Conservation (phyloP, 441 rosid genomes). For the Iberis amara region DNA sequence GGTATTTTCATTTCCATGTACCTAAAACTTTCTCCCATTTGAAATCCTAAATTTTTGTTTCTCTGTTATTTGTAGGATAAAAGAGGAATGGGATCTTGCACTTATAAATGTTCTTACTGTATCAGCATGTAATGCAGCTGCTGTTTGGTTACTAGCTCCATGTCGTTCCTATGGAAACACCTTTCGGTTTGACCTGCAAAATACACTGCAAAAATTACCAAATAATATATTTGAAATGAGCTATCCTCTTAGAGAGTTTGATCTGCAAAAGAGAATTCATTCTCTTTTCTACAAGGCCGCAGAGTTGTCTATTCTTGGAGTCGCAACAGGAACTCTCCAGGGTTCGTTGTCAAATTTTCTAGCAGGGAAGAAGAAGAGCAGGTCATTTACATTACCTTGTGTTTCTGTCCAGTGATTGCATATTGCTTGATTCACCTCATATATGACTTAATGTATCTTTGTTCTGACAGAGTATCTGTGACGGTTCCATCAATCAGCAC, state of each 20-base stretch:
- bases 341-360: slow-evolving; percentile 69
- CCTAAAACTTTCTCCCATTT: slow-evolving; percentile 7
- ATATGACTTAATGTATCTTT: slow-evolving; percentile 4
- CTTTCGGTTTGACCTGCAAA: slow-evolving; percentile 83
- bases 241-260: slow-evolving; percentile 86
- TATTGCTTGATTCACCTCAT: slow-evolving; percentile 9
- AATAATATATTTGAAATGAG: slow-evolving; percentile 87
- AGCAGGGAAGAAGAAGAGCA: slow-evolving; percentile 66
- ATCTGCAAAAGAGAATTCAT: slow-evolving; percentile 76
- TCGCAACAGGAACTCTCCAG: slow-evolving; percentile 73
- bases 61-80: slow-evolving; percentile 46
- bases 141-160: slow-evolving; percentile 93
- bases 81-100: slow-evolving; percentile 94
- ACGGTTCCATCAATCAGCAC: slow-evolving; percentile 66
- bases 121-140: slow-evolving; percentile 78
- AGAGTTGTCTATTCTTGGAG: slow-evolving; percentile 73
- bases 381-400: slow-evolving; percentile 41
- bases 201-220: slow-evolving; percentile 91
- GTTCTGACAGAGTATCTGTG: slow-evolving; percentile 66
- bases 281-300: slow-evolving; percentile 85
- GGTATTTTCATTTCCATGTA: slow-evolving; percentile 38
- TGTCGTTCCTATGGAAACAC: slow-evolving; percentile 93
- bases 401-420: neutral
- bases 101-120: slow-evolving; percentile 79
- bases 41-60: slow-evolving; percentile 20